phyloP scores from a whole-genome alignment of 306 rosid species.

The Sophora flavescens region DNA sequence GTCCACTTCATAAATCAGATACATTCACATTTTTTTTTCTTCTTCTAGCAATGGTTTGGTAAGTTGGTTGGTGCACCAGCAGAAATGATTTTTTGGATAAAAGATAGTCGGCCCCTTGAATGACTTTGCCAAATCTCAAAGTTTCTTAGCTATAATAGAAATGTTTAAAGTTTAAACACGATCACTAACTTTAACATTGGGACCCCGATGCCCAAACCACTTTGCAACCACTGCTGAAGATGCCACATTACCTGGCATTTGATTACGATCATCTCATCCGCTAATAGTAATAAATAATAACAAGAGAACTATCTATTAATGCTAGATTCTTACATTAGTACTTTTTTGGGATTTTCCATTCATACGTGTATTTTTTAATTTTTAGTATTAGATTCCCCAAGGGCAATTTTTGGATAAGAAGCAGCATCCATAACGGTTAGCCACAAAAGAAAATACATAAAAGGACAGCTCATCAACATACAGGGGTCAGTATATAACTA shows the following conservation, averaged over 20 bases:
- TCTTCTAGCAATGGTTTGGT: not conserved
- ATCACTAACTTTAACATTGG: conserved; percentile 40
- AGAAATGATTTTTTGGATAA: conserved; percentile 39
- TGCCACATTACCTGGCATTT: conserved; percentile 48
- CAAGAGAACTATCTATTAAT: conserved; percentile 5
- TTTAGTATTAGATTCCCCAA: conserved; percentile 4
- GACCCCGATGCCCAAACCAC: conserved; percentile 36
- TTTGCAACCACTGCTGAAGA: conserved; percentile 48
- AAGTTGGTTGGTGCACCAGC: conserved; percentile 44
- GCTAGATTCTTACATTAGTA: not conserved
- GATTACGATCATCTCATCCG: conserved; percentile 21
- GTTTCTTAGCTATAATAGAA: conserved; percentile 46
- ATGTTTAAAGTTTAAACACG: conserved; percentile 35
- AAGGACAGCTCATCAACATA: not conserved
- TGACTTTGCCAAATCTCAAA: conserved; percentile 46
- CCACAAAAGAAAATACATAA: not conserved
- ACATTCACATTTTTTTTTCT: not conserved
- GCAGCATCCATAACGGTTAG: conserved; percentile 37
- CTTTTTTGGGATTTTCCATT: not conserved
- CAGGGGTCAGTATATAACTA: conserved; percentile 36
- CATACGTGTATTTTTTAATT: not conserved
- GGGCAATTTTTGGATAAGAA: conserved; percentile 17
- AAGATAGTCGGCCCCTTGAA: conserved; percentile 23
- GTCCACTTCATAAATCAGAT: not conserved
- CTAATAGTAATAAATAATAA: not conserved